Conservation (phyloP, 192 early-diverging fungal genomes). For the Coemansia asiatica region DNA sequence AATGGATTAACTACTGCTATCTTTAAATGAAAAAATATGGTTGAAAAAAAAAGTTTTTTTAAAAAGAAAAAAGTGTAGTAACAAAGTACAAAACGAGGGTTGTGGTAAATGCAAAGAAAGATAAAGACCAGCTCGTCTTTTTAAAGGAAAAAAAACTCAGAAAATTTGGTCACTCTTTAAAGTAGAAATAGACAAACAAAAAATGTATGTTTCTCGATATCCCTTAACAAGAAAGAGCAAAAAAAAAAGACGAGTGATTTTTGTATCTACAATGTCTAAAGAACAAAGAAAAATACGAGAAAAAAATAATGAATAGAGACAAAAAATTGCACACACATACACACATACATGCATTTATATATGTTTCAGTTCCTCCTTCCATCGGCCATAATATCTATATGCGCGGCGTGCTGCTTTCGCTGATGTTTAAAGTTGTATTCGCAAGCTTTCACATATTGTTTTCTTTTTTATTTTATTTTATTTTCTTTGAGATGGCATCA, state of each 20-base stretch:
- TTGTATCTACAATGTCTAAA: not conserved
- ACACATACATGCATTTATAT: not conserved
- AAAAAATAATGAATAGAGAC: not conserved
- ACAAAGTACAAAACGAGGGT: not conserved
- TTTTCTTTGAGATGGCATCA: too few relatives aligned
- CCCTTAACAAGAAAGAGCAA: not conserved
- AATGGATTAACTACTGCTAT: not conserved
- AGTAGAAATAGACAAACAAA: not conserved
- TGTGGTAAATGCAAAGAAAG: not conserved
- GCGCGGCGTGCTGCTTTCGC: slow-evolving; percentile 10
- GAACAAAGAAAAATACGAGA: slow-evolving; percentile 2
- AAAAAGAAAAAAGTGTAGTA: not conserved
- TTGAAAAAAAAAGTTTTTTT: not conserved
- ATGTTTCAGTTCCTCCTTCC: not conserved
- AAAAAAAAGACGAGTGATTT: not conserved
- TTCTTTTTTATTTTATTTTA: too few relatives aligned
- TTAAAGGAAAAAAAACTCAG: not conserved
- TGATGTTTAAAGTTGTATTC: not conserved
- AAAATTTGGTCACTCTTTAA: not conserved
- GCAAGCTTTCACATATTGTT: not conserved
- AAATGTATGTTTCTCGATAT: not conserved
- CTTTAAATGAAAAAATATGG: not conserved
- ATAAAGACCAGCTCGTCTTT: not conserved
- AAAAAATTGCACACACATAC: not conserved
- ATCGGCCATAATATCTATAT: slow-evolving; percentile 1